Evolutionary conservation across 306 rosid genomes (phyloP).

Genomic region (Malus asiatica): DNA sequence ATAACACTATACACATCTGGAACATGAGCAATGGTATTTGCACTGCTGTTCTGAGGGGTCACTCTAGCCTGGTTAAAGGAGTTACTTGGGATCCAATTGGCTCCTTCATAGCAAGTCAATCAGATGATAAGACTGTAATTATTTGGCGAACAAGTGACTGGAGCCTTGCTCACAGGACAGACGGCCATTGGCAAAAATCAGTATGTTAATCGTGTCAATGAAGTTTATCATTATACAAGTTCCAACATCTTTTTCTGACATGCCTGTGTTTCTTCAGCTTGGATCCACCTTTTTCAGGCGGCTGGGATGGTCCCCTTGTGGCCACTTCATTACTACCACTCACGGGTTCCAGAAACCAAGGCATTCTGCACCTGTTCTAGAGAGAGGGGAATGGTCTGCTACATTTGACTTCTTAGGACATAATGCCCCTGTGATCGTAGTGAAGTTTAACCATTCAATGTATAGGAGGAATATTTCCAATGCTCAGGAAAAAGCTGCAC

Average conservation of each 20-base stretch:
- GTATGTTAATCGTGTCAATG: conserved; percentile 37
- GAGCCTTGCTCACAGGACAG: conserved; percentile 98
- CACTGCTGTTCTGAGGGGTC: conserved; percentile 98
- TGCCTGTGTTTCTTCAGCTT: conserved; percentile 51
- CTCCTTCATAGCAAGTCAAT: conserved; percentile 94
- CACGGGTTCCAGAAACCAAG: conserved; percentile 99
- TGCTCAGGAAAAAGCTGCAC: conserved; percentile 68
- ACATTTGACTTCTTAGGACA: conserved; percentile 98
- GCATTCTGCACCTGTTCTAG: conserved; percentile 98
- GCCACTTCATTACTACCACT: conserved; percentile 95
- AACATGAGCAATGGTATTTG: conserved; percentile 92
- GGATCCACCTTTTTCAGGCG: conserved; percentile 98
- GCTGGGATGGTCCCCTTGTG: conserved; percentile 99
- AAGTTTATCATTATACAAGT: neutral
- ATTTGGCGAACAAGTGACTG: conserved; percentile 98
- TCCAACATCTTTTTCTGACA: conserved; percentile 25
- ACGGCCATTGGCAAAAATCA: conserved; percentile 95
- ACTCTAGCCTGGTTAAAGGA: conserved; percentile 96
- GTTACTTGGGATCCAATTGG: conserved; percentile 99
- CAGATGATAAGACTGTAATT: conserved; percentile 96
- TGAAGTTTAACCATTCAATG: conserved; percentile 95
- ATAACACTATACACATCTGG: conserved; percentile 92
- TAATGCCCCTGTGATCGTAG: conserved; percentile 94
- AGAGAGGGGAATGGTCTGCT: conserved; percentile 99
- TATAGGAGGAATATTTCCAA: conserved; percentile 59